phyloP scores from a whole-genome alignment of 768 basidiomycete genomes.

The Neoboletus magnificus region DNA sequence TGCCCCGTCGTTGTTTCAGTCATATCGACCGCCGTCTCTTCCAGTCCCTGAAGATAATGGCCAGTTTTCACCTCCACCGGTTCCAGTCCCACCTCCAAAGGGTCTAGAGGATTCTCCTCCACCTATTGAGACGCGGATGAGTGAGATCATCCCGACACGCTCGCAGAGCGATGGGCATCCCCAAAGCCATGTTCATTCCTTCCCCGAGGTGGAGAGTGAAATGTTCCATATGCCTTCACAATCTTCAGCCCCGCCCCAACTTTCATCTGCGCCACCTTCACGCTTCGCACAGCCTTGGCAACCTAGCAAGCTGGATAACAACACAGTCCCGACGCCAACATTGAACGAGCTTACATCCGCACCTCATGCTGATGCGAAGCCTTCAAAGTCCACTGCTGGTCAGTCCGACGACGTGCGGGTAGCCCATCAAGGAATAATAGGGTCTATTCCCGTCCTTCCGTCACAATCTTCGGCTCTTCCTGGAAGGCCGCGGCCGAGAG shows the following conservation, averaged over 20 bases:
- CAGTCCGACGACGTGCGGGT: conserved; percentile 7
- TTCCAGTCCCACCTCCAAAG: conserved; percentile 30
- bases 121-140: conserved; percentile 23
- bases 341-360: neutral
- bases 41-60: conserved; percentile 12
- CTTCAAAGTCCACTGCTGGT: neutral
- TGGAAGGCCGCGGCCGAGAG: conserved; percentile 22
- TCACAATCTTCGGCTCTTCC: conserved; percentile 6
- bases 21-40: conserved; percentile 22
- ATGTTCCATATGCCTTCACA: conserved; percentile 23
- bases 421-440: conserved; percentile 12
- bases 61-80: conserved; percentile 28
- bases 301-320: conserved; percentile 2
- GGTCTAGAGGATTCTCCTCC: conserved; percentile 20
- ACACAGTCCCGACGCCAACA: neutral
- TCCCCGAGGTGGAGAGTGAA: conserved; percentile 21
- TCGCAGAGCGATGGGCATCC: conserved; percentile 7
- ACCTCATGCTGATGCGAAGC: conserved; percentile 5
- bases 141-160: conserved; percentile 25
- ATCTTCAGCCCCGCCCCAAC: neutral
- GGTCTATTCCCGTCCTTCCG: conserved; percentile 3
- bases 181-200: neutral
- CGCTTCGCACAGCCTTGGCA: conserved; percentile 5
- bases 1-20: conserved; percentile 24
- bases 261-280: neutral